These are phyloP conservation scores for Rhizophora mangle DNA, from an alignment of 345 rosid genomes.

Conservation along the genomic window DNA sequence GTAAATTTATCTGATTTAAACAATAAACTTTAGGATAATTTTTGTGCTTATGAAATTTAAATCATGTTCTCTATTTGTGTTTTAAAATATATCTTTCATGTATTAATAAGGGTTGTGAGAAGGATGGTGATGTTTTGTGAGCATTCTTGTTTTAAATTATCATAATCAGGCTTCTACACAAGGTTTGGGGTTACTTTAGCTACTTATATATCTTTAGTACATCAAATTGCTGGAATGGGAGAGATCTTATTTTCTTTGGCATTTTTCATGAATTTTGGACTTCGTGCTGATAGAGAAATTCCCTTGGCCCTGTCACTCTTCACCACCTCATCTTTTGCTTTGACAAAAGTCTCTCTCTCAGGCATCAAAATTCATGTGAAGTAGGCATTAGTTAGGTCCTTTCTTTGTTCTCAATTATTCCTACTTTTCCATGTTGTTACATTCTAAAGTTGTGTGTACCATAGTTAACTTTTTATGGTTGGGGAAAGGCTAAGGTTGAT, in stretches of 20 bases:
- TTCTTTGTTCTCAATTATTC: too few relatives aligned
- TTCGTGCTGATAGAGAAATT: background rate
- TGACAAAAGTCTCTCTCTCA: too few relatives aligned
- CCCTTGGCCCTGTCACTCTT: too few relatives aligned
- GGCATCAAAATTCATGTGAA: too few relatives aligned
- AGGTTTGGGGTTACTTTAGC: background rate
- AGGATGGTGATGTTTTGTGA: background rate
- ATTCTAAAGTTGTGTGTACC: too few relatives aligned
- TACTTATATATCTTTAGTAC: background rate
- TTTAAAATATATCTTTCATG: background rate
- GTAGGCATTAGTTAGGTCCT: too few relatives aligned
- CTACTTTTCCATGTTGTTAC: too few relatives aligned
- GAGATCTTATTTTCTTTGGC: background rate
- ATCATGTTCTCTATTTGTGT: background rate
- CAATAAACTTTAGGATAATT: background rate
- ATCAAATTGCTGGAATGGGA: background rate
- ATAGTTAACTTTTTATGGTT: too few relatives aligned
- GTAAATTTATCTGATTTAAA: slow-evolving; percentile 31
- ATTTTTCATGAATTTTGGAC: background rate
- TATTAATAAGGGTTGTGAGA: background rate
- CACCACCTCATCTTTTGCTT: too few relatives aligned
- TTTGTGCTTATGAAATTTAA: background rate
- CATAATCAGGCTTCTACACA: background rate
- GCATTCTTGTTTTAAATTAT: background rate
- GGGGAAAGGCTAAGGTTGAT: too few relatives aligned